Evolutionary conservation across 83 land plant genomes (phyloP), one percentile per base, ranked within the genome.

Genomic region (Picea abies): DNA sequence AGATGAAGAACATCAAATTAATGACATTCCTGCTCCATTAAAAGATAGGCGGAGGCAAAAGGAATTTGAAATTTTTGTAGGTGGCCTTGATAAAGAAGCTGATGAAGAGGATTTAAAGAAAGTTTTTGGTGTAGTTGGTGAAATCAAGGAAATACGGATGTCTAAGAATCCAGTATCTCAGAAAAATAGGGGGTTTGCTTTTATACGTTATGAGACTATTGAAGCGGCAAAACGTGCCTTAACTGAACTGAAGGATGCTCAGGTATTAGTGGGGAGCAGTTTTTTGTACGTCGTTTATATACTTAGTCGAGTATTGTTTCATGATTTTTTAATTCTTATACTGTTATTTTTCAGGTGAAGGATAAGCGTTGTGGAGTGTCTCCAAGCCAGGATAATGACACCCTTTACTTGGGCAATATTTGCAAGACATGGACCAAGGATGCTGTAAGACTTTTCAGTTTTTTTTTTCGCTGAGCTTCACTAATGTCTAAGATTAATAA

Each of bases 381-480:
- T 16, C 87, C 92, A 11, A 88, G 94, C 79, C 86, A 90, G 79
- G 92, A 90, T 15, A 92, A 90, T 82, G 87, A 88, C 35, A 90
- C 91, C 19, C 84, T 92, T 2, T 90, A 82, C 37, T 35, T 35
- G 22, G 90, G 92, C 0, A 92, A 92, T 82, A 88, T 92, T 44
- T 86, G 86, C 87, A 92, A 90, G 83, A 80, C 87, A 2, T 92
- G 94, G 94, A 86, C 84, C 47, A 89, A 83, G 62, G 92, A 92
- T 12, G 70, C 76, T 35, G 93, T 87, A 83, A n/a, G n/a, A n/a
- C n/a, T 3, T 16, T 35, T n/a, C 52, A 63, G 3, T 79, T 22
- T 58, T 64, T 75, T 14, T 75, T 81, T n/a, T n/a, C n/a, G 10
- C 68, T 69, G 52, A 16, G 5, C 58, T 63, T 65, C 47, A 39